phyloP scores from a whole-genome alignment of 208 protist species.

The Phytomonas sp. region DNA sequence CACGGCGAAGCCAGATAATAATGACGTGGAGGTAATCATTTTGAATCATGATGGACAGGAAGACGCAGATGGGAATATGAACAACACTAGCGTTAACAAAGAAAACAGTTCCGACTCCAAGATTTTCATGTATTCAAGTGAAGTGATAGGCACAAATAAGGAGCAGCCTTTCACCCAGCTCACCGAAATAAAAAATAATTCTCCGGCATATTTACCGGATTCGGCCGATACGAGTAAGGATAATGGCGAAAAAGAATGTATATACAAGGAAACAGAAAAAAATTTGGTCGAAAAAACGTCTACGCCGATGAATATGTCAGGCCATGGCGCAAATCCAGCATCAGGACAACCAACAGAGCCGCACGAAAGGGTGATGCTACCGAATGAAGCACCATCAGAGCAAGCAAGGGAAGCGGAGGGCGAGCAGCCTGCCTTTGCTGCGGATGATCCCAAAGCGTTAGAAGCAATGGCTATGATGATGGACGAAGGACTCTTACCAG shows the following conservation, averaged over 20 bases:
- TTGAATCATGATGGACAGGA: neutral
- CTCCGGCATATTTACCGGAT: neutral
- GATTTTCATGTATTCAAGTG: neutral
- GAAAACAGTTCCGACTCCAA: neutral
- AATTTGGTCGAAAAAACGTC: neutral
- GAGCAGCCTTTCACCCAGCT: neutral
- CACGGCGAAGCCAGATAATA: neutral
- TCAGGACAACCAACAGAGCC: neutral
- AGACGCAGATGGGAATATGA: neutral
- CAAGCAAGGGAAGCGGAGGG: neutral
- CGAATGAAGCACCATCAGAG: neutral
- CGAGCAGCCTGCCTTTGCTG: neutral
- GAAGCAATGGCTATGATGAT: neutral
- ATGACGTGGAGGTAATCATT: neutral
- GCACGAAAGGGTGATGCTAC: neutral
- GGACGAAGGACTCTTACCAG: neutral
- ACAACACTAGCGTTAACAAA: neutral
- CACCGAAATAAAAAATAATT: neutral
- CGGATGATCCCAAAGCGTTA: neutral
- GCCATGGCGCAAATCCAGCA: neutral
- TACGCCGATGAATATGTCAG: neutral
- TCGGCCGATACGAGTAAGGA: neutral
- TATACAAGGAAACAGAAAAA: neutral
- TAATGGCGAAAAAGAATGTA: neutral
- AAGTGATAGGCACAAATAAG: neutral